Evolutionary conservation across 305 asterid species (phyloP).

Genomic region (Galium porrigens): DNA sequence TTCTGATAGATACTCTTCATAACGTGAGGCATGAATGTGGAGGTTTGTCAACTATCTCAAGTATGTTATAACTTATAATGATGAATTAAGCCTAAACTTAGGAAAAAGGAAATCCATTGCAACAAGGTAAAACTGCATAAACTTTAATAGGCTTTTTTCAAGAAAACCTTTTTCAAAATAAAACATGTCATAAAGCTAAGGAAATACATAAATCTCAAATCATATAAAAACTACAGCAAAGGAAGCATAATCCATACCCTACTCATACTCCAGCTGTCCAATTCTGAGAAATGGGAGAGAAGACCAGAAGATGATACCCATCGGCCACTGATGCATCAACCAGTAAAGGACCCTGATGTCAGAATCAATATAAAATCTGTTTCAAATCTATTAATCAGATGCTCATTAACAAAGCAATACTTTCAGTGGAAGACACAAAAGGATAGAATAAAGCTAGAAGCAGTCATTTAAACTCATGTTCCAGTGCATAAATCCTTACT

Average conservation of each 20-base stretch:
- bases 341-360: constrained; percentile 89
- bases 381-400: constrained; percentile 6
- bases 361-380: constrained; percentile 30
- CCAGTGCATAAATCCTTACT: not conserved
- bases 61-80: not conserved
- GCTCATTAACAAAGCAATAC: not conserved
- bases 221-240: constrained; percentile 12
- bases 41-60: not conserved
- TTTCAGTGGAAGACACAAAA: not conserved
- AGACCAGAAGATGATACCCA: constrained; percentile 66
- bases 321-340: constrained; percentile 91
- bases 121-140: not conserved
- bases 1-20: not conserved
- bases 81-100: not conserved
- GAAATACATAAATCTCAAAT: constrained; percentile 12
- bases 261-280: constrained; percentile 53
- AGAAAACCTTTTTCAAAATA: not conserved
- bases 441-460: not conserved
- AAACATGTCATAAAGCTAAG: constrained; percentile 10
- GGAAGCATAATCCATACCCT: constrained; percentile 34
- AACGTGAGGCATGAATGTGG: not conserved
- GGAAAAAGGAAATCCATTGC: not conserved
- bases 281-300: constrained; percentile 44
- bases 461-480: not conserved
- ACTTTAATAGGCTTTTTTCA: not conserved